These are phyloP conservation scores for Triadica sebifera DNA, from an alignment of 345 rosid species.

Conservation along the genomic window DNA sequence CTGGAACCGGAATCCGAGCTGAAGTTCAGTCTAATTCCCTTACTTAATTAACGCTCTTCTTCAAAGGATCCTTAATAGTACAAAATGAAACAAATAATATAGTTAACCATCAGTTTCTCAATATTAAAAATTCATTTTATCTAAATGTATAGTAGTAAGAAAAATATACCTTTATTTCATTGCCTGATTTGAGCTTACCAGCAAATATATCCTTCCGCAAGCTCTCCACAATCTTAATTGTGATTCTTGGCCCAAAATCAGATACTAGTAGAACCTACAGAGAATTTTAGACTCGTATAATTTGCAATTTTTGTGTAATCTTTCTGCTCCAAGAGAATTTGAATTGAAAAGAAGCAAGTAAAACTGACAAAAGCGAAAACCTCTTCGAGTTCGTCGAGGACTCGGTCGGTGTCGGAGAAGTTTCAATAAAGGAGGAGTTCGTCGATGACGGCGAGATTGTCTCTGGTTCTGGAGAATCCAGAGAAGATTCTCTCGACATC, in stretches of 20 bases:
- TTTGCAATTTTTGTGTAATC: neutral
- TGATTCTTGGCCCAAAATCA: constrained; percentile 91
- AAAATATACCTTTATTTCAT: constrained; percentile 69
- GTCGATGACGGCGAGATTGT: constrained; percentile 85
- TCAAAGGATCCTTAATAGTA: constrained; percentile 67
- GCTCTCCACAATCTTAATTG: constrained; percentile 83
- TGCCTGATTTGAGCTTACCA: constrained; percentile 88
- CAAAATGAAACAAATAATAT: neutral
- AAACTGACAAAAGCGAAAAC: constrained; percentile 26
- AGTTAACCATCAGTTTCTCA: neutral
- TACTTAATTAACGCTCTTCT: constrained; percentile 64
- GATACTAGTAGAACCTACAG: constrained; percentile 50
- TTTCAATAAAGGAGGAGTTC: constrained; percentile 95
- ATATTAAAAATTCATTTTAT: neutral
- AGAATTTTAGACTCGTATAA: neutral
- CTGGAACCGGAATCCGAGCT: constrained; percentile 73
- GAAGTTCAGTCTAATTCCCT: constrained; percentile 79
- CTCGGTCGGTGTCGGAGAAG: constrained; percentile 85
- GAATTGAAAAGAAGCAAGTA: neutral
- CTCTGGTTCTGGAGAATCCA: constrained; percentile 90
- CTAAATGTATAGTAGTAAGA: neutral
- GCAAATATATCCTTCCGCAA: constrained; percentile 71
- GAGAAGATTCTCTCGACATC: constrained; percentile 90
- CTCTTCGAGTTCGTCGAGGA: constrained; percentile 95
- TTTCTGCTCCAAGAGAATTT: neutral